These are phyloP conservation scores for Acrodontium crateriforme DNA, from an alignment of 2,329 filamentous ascomycete genomes.

Conservation along the genomic window DNA sequence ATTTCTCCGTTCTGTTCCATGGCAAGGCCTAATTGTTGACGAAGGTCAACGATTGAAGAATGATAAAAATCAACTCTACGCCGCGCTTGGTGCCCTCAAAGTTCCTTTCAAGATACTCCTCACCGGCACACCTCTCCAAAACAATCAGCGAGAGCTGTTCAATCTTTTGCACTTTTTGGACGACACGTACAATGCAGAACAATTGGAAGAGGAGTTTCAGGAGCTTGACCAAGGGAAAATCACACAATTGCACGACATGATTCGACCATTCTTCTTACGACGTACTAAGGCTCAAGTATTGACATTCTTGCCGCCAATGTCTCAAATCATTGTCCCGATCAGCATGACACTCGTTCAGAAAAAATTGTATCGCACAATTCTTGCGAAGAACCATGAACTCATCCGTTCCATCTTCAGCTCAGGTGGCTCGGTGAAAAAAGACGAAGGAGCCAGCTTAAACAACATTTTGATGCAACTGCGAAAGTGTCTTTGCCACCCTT, in stretches of 20 bases:
- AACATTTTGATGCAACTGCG: constrained; percentile 93
- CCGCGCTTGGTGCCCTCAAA: constrained; percentile 55
- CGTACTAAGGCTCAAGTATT: constrained; percentile 85
- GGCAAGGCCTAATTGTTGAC: constrained; percentile 82
- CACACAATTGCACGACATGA: constrained; percentile 64
- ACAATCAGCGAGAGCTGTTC: constrained; percentile 88
- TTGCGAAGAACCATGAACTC: constrained; percentile 77
- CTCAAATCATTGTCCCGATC: constrained; percentile 90
- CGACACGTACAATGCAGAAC: constrained; percentile 51
- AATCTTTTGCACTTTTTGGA: constrained; percentile 95
- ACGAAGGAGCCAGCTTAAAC: constrained; percentile 68
- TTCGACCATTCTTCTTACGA: constrained; percentile 56
- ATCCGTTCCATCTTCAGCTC: constrained; percentile 75
- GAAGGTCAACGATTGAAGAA: constrained; percentile 95
- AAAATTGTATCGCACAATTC: constrained; percentile 84
- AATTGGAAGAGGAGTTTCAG: constrained; percentile 60
- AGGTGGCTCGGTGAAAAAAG: constrained; percentile 42
- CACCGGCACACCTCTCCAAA: constrained; percentile 83
- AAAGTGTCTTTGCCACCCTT: constrained; percentile 91
- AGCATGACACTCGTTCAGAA: constrained; percentile 91
- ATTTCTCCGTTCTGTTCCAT: constrained; percentile 58
- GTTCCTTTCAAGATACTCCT: constrained; percentile 75
- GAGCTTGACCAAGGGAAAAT: constrained; percentile 76
- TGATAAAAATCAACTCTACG: constrained; percentile 71
- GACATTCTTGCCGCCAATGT: constrained; percentile 82